Percentiles rank a stretch among this genome's conserved stretches.
phyloP scores from a whole-genome alignment of 768 basidiomycete genomes.

The Boletellus sp. region DNA sequence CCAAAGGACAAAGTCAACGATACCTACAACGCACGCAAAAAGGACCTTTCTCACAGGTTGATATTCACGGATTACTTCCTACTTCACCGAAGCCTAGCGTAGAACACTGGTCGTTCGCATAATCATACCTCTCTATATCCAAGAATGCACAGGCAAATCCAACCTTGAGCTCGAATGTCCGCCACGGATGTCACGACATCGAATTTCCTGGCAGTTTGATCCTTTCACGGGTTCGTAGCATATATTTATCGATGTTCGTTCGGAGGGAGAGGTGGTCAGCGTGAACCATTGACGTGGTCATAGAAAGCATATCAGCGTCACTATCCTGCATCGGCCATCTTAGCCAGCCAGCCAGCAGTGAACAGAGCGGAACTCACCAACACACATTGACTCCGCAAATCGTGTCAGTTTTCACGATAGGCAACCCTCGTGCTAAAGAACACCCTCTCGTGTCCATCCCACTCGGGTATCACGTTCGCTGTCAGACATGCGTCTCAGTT shows the following conservation, averaged over 20 bases:
- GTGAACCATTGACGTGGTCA: constrained; percentile 96
- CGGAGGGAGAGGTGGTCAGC: constrained; percentile 96
- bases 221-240: constrained; percentile 91
- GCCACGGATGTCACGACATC: constrained; percentile 80
- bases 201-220: constrained; percentile 76
- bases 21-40: no score
- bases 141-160: no score
- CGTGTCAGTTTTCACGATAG: constrained; percentile 98
- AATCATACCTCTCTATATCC: no score
- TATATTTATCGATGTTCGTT: constrained; percentile 97
- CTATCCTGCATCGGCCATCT: constrained; percentile 63
- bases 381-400: constrained; percentile 94
- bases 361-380: constrained; percentile 11
- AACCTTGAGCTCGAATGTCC: constrained; percentile 78
- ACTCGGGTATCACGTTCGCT: constrained; percentile 95
- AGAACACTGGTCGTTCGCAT: no score
- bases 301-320: constrained; percentile 97
- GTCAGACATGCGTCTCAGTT: constrained; percentile 9
- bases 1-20: no score
- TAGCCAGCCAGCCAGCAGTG: not conserved
- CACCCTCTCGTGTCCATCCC: constrained; percentile 94
- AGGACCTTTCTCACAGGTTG: no score
- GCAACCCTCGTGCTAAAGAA: constrained; percentile 93
- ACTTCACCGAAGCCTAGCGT: no score
- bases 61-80: no score